phyloP scores from a whole-genome alignment of 192 early-diverging fungal species.

The Linnemannia elongata region DNA sequence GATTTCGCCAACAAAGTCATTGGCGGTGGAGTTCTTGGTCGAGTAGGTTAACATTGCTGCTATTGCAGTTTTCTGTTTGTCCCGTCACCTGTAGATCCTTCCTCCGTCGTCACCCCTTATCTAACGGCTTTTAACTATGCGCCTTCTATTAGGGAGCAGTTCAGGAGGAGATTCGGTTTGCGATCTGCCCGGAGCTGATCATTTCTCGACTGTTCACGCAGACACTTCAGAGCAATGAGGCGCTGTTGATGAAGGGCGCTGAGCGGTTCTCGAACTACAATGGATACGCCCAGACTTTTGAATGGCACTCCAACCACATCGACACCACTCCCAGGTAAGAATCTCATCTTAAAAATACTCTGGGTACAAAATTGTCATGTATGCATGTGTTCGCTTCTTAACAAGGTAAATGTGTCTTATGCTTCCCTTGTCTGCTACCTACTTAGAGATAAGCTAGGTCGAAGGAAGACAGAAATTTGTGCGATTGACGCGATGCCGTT shows the following conservation, averaged over 20 bases:
- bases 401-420: background rate
- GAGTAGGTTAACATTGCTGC: conserved; percentile 6
- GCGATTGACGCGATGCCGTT: conserved; percentile 51
- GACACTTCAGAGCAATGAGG: conserved; percentile 34
- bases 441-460: conserved; percentile 32
- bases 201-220: conserved; percentile 43
- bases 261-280: conserved; percentile 52
- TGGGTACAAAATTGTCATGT: no score
- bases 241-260: conserved; percentile 46
- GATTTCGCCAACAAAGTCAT: conserved; percentile 54
- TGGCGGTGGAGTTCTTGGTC: conserved; percentile 40
- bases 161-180: conserved; percentile 53
- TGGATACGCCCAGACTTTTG: conserved; percentile 46
- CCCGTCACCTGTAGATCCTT: background rate
- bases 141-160: conserved; percentile 31
- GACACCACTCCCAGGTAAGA: conserved; percentile 40
- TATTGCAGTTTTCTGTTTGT: background rate
- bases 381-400: no score
- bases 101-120: background rate
- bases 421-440: background rate
- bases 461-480: conserved; percentile 51
- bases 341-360: no score
- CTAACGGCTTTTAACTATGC: background rate
- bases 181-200: conserved; percentile 49
- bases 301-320: conserved; percentile 44